Percentiles rank a stretch among this genome's conserved stretches.
These are phyloP conservation scores for Termitomyces sp. DNA, from an alignment of 768 basidiomycete species.

Conservation along the genomic window DNA sequence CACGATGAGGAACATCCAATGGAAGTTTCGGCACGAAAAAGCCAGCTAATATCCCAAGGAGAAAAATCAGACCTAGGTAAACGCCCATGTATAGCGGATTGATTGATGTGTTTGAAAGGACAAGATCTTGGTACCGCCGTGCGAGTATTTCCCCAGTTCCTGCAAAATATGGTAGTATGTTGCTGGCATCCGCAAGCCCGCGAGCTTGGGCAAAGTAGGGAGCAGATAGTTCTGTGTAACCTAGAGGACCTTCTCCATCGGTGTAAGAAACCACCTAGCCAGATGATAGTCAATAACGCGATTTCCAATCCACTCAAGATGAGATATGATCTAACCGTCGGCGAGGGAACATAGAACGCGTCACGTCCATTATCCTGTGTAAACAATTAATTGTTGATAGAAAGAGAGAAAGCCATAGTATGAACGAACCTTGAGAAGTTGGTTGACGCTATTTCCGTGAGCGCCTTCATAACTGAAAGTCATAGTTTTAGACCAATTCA, in stretches of 20 bases:
- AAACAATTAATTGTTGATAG: neutral
- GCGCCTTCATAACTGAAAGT: conserved; percentile 22
- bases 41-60: conserved; percentile 28
- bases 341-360: conserved; percentile 35
- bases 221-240: conserved; percentile 35
- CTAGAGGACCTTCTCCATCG: conserved; percentile 28
- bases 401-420: neutral
- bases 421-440: conserved; percentile 28
- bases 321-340: conserved; percentile 25
- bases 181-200: conserved; percentile 34
- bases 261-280: conserved; percentile 34
- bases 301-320: neutral
- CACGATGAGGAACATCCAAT: conserved; percentile 24
- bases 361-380: conserved; percentile 35
- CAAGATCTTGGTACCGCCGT: conserved; percentile 28
- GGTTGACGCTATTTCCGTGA: conserved; percentile 36
- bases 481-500: neutral
- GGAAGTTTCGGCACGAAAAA: conserved; percentile 26
- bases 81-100: conserved; percentile 18
- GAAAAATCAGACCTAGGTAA: conserved; percentile 19
- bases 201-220: conserved; percentile 28
- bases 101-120: conserved; percentile 24
- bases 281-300: neutral
- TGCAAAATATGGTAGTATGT: conserved; percentile 38
- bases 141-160: conserved; percentile 33